Percentiles rank a stretch among this genome's conserved stretches.
phyloP scores from a whole-genome alignment of 192 early-diverging fungal genomes.

The Linnemannia zychae region DNA sequence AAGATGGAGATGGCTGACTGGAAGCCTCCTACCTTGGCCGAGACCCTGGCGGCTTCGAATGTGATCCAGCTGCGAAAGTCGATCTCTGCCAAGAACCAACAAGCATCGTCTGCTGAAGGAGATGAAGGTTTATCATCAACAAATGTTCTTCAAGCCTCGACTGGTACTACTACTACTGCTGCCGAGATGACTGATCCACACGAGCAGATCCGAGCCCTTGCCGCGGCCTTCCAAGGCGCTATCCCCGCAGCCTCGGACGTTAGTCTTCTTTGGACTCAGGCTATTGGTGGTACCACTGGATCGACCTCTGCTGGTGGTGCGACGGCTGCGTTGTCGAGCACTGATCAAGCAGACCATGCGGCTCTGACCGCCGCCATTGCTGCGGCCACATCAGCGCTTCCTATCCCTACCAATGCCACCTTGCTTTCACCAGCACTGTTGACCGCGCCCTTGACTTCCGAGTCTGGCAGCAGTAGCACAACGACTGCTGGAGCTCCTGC shows the following conservation, averaged over 20 bases:
- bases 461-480: not conserved
- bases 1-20: conserved; percentile 20
- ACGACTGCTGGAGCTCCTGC: not conserved
- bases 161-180: not conserved
- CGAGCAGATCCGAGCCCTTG: conserved; percentile 2
- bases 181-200: not conserved
- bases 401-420: not conserved
- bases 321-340: not conserved
- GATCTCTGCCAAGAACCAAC: not conserved
- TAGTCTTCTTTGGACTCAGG: conserved; percentile 23
- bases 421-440: not conserved
- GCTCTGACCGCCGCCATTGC: conserved; percentile 16
- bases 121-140: not conserved
- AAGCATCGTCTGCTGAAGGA: not conserved
- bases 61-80: not conserved
- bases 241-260: not conserved
- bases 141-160: not conserved
- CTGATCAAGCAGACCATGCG: conserved; percentile 5
- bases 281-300: not conserved
- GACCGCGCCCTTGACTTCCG: not conserved
- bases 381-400: conserved; percentile 4
- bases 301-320: not conserved
- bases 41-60: conserved; percentile 15
- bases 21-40: conserved; percentile 5
- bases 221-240: conserved; percentile 17